Evolutionary conservation across 2,329 filamentous ascomycete species (phyloP), one percentile per base, ranked within the genome.

Genomic region (Lachnellula occidentalis): DNA sequence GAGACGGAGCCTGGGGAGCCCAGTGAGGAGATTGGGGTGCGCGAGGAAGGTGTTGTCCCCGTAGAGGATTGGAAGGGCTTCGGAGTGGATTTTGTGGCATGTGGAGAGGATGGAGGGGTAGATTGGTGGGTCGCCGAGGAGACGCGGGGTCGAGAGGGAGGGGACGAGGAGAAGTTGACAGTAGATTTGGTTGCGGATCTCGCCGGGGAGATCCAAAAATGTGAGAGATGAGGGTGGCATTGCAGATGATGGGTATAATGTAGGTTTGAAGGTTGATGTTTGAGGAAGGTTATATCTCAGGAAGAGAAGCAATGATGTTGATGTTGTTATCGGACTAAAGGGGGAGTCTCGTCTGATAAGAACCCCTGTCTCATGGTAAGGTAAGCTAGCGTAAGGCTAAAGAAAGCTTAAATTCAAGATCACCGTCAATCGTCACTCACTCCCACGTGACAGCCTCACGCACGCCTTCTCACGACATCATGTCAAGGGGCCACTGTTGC

Each of bases 121-220:
- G 19, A 78, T 67, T 15, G 55, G 55, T 22, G 58, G 54, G 24
- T 61, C 57, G 24, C 57, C 54, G 15, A 66, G 51, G 2, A 49
- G 50, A 45, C 54, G 51, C 5, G 53, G 55, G 8, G 45, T 56
- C 3, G 62, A 65, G 4, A 62, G 42, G 1, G 55, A 19, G 24
- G 63, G 64, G 6, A 68, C 12, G 19, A 67, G 42, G n/a, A 68
- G 63, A 37, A 69, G 62, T 15, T 60, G 31, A 15, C 39, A n/a
- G 58, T 69, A 80, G 34, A 87, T 79, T 64, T 86, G 76, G 52
- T 85, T 79, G 37, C 78, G 76, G 3, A 87, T 74, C 62, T 87
- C 84, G 2, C 75, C 74, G 22, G 86, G 78, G 1, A 88, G 74
- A 15, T 64, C 58, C 19, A 67, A 50, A 34, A 69, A 67, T 17